These are phyloP conservation scores for Pestalotiopsis fici DNA, from an alignment of 2,329 filamentous ascomycete species.

Conservation along the genomic window DNA sequence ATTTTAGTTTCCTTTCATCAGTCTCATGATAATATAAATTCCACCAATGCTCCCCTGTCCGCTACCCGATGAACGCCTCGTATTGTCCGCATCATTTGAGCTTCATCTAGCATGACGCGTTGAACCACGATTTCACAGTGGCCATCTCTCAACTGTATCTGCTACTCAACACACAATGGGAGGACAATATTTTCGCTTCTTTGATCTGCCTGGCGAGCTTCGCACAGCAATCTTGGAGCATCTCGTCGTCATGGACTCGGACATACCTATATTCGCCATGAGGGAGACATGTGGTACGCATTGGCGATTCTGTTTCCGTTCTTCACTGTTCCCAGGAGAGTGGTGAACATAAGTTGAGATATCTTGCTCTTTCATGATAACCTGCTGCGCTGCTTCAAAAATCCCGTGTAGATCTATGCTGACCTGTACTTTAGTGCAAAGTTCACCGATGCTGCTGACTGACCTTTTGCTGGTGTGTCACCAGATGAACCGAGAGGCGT, in stretches of 20 bases:
- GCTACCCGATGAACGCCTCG: not conserved
- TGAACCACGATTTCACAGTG: not conserved
- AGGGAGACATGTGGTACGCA: conserved; percentile 11
- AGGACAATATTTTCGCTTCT: conserved; percentile 29
- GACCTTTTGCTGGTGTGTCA: conserved; percentile 27
- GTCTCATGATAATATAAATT: no score
- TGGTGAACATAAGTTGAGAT: no score
- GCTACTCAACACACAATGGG: not conserved
- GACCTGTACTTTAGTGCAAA: not conserved
- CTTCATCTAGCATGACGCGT: not conserved
- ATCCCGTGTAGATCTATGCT: not conserved
- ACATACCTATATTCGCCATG: conserved; percentile 20
- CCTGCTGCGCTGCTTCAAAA: no score
- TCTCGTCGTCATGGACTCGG: conserved; percentile 23
- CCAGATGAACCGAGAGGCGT: conserved; percentile 33
- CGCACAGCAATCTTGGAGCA: conserved; percentile 24
- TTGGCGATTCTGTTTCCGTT: conserved; percentile 10
- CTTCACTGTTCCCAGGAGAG: no score
- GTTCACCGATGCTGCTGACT: conserved; percentile 1
- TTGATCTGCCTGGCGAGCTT: conserved; percentile 30
- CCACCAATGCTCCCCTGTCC: no score
- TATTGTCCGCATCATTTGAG: not conserved
- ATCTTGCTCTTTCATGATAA: no score
- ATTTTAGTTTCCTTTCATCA: no score
- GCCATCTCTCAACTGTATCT: not conserved